phyloP scores from a whole-genome alignment of 441 rosid species.

The Hura crepitans region DNA sequence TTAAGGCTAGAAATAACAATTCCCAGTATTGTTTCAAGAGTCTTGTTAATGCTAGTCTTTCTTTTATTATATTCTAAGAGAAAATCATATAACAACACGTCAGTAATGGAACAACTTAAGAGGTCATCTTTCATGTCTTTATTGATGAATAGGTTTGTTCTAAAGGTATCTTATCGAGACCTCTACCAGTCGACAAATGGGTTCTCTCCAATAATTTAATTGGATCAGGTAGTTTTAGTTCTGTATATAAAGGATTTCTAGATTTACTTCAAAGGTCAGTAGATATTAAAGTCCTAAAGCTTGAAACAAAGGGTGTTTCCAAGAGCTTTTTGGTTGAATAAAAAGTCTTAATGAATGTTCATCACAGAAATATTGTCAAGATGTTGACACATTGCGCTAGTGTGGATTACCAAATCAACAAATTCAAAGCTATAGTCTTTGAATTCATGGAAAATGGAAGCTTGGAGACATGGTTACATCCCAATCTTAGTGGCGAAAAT shows the following conservation, averaged over 20 bases:
- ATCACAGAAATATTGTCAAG: conserved; percentile 32
- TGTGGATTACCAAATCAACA: conserved; percentile 23
- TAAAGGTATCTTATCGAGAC: conserved; percentile 20
- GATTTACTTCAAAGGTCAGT: conserved; percentile 1
- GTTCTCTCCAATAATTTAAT: conserved; percentile 26
- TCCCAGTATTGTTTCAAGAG: background rate
- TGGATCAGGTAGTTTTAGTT: conserved; percentile 30
- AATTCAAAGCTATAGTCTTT: conserved; percentile 33
- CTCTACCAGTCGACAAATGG: conserved; percentile 25
- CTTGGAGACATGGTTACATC: conserved; percentile 34
- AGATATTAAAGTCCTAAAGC: conserved; percentile 31
- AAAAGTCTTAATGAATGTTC: conserved; percentile 20
- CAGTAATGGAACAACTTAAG: background rate
- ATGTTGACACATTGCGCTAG: conserved; percentile 25
- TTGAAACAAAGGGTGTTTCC: conserved; percentile 25
- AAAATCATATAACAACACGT: background rate
- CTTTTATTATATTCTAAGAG: background rate
- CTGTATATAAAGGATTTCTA: conserved; percentile 32
- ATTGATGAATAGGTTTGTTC: background rate
- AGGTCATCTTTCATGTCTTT: conserved; percentile 2
- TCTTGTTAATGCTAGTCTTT: background rate
- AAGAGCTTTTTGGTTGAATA: conserved; percentile 32
- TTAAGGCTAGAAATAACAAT: background rate
- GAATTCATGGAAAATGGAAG: conserved; percentile 33
- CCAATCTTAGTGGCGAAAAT: background rate